These are phyloP conservation scores for Penicillium taxi DNA, from an alignment of 495 filamentous ascomycete species.

Conservation along the genomic window DNA sequence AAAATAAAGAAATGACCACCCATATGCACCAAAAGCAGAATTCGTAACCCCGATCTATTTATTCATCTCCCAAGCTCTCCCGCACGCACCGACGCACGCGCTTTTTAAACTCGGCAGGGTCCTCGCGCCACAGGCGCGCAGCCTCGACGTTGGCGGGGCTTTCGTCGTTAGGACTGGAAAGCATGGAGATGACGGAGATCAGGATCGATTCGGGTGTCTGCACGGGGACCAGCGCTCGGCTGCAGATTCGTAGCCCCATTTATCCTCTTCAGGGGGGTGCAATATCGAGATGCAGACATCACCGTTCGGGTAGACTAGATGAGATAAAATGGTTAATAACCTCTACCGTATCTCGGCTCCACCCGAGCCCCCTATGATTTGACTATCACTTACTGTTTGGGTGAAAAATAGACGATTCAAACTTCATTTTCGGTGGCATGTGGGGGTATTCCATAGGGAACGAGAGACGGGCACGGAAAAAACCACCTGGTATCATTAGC, in stretches of 20 bases:
- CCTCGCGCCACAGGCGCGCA: constrained; percentile 76
- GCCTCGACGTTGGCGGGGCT: constrained; percentile 94
- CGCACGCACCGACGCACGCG: constrained; percentile 69
- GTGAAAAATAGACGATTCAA: constrained; percentile 84
- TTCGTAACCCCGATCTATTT: constrained; percentile 5
- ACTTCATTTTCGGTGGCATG: constrained; percentile 84
- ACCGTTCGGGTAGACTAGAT: constrained; percentile 69
- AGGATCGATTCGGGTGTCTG: constrained; percentile 95
- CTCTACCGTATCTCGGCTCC: neutral
- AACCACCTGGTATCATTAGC: constrained; percentile 53
- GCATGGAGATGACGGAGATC: constrained; percentile 85
- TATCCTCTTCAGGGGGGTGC: constrained; percentile 92
- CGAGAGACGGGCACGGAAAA: constrained; percentile 72
- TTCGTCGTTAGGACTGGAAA: constrained; percentile 89
- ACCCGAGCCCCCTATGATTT: neutral
- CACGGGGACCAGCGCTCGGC: constrained; percentile 90
- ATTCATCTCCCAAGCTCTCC: constrained; percentile 74
- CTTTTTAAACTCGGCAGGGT: constrained; percentile 72
- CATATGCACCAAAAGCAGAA: constrained; percentile 13
- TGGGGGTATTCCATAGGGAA: constrained; percentile 83
- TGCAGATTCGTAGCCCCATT: constrained; percentile 90
- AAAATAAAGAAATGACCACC: constrained; percentile 9
- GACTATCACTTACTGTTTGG: constrained; percentile 61
- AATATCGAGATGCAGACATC: constrained; percentile 96
- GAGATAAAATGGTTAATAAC: neutral